Base-by-base conservation (phyloP, 306 rosid genomes). In the Canavalia ensiformis region DNA sequence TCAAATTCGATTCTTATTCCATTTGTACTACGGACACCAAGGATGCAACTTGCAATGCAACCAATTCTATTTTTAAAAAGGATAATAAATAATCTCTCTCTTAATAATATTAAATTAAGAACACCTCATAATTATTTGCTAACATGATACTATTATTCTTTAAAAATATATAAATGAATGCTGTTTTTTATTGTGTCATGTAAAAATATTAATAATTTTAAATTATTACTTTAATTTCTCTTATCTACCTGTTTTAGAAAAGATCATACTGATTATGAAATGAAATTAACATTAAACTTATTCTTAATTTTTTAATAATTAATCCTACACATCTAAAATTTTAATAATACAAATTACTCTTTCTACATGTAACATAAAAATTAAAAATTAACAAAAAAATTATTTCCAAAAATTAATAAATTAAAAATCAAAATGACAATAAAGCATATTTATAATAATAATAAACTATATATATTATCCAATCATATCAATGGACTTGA, bases 1-100 rank as follows among this genome's bases (percentile, higher is more conserved):
- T 50, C 74, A 69, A 59, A 76, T 69, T 59, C 42, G 37, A 68
- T 47, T 60, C 25, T 76, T 57, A 50, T 81, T 65, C 74, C 56
- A 60, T 31, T 76, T 82, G 18, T 74, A 67, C 65, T 35, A 42
- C 11, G n/a, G 65, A 77, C 74, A 52, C 9, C 7, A 11, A 28
- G 47, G 54, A 75, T 6, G 2, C 81, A 81, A 73, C 79, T 63
- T 18, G 25, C 25, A 18, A 18, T 28, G 35, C 67, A 51, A 47
- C 50, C 74, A 58, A 47, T 69, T 4, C 13, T 12, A 8, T 25
- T 35, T 45, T 58, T 1, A 57, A 57, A 57, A 28, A 57, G 6
- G 45, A 42, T 1, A 55, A 18, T 33, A 55, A 55, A 55, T 54
- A 5, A 4, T 6, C 25, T 18, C 25, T 18, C 25, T 18, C 25